Evolutionary conservation across 805 yeast genomes (phyloP).

Genomic region (Lachancea nothofagi): DNA sequence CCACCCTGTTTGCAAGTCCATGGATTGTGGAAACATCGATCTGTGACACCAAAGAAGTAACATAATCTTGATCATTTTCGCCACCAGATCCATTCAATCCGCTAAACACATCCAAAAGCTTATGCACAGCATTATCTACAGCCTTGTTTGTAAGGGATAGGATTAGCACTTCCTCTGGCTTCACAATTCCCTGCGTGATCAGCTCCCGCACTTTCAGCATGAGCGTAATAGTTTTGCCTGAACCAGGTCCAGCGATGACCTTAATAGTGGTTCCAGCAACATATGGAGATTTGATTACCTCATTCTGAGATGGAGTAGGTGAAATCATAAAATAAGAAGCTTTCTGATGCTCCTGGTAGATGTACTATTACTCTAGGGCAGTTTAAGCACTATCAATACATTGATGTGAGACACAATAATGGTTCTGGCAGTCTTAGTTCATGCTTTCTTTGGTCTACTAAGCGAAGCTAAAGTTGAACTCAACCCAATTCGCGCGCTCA

Average conservation of each 20-base stretch:
- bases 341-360: too few species aligned
- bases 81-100: conserved; percentile 23
- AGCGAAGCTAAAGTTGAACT: neutral
- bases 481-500: neutral
- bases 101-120: conserved; percentile 27
- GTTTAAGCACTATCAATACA: too few species aligned
- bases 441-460: neutral
- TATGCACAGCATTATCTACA: conserved; percentile 42
- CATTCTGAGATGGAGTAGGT: conserved; percentile 43
- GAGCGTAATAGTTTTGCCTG: conserved; percentile 64
- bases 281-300: conserved; percentile 41
- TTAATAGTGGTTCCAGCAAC: conserved; percentile 40
- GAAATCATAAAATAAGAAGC: conserved; percentile 7
- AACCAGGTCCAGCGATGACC: conserved; percentile 66
- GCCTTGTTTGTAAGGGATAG: conserved; percentile 67
- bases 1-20: conserved; percentile 48
- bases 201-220: conserved; percentile 48
- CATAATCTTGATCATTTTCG: neutral
- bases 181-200: conserved; percentile 33
- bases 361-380: neutral
- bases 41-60: conserved; percentile 17
- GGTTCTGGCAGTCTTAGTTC: neutral
- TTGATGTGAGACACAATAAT: too few species aligned
- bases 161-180: conserved; percentile 53
- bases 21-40: conserved; percentile 57